Percentiles rank a stretch among this genome's conserved stretches.
phyloP scores from a whole-genome alignment of 2,329 filamentous ascomycete species.

The Sclerotinia trifoliorum region DNA sequence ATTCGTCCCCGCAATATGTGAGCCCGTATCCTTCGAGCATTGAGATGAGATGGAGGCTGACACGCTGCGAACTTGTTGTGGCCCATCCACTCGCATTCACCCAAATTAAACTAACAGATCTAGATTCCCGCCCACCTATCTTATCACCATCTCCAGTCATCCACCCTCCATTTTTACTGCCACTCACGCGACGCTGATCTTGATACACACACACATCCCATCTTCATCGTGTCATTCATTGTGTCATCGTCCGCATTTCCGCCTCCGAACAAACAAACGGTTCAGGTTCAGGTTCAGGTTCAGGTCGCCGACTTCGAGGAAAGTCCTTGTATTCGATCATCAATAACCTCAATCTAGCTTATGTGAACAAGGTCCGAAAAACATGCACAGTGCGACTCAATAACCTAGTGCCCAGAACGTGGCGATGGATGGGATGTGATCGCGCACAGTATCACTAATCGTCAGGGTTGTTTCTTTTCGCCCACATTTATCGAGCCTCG shows the following conservation, averaged over 20 bases:
- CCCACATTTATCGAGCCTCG: not conserved
- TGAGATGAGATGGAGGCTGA: slow-evolving; percentile 6
- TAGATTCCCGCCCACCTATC: slow-evolving; percentile 1
- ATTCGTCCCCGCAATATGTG: slow-evolving; percentile 3
- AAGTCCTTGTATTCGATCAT: not conserved
- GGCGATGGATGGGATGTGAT: not conserved
- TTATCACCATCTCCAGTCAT: not conserved
- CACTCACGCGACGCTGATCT: not conserved
- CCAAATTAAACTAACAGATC: slow-evolving; percentile 1
- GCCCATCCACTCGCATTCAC: not conserved
- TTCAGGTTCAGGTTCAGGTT: not conserved
- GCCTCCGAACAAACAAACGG: not conserved
- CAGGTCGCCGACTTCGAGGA: slow-evolving; percentile 10
- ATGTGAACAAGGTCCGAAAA: not conserved
- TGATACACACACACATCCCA: slow-evolving; percentile 2
- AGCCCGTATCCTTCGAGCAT: not conserved
- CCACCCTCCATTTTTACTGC: not conserved
- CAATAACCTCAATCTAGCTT: not conserved
- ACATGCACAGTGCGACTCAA: not conserved
- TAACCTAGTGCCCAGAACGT: not conserved
- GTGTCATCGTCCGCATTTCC: not conserved
- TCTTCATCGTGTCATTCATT: not conserved
- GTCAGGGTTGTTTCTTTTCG: not conserved
- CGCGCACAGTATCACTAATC: not conserved
- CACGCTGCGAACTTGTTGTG: slow-evolving; percentile 1